Evolutionary conservation across 805 yeast genomes (phyloP).

Genomic region (Brettanomyces anomalus): DNA sequence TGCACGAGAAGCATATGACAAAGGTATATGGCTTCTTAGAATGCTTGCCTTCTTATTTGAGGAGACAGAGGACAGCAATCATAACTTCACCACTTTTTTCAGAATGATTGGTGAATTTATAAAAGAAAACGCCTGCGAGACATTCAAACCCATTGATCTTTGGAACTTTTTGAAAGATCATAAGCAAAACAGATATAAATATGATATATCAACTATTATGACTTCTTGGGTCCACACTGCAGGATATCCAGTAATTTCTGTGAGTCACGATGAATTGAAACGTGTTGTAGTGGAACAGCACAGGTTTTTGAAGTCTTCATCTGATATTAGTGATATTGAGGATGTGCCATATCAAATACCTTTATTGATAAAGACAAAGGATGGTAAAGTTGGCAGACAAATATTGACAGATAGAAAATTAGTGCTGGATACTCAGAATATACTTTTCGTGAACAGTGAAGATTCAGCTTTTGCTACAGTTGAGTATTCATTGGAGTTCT

Average conservation of each 20-base stretch:
- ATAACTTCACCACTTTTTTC: slow-evolving; percentile 22
- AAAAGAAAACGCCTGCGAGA: slow-evolving; percentile 23
- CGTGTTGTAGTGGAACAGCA: slow-evolving; percentile 33
- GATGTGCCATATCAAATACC: slow-evolving; percentile 60
- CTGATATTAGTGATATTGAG: slow-evolving; percentile 27
- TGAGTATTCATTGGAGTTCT: slow-evolving; percentile 30
- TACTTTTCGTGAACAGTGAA: slow-evolving; percentile 35
- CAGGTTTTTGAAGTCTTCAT: slow-evolving; percentile 23
- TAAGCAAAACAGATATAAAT: slow-evolving; percentile 18
- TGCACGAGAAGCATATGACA: slow-evolving; percentile 42
- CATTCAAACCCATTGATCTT: slow-evolving; percentile 41
- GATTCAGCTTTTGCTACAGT: slow-evolving; percentile 40
- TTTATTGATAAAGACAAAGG: slow-evolving; percentile 31
- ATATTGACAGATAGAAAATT: slow-evolving; percentile 35
- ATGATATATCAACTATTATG: slow-evolving; percentile 42
- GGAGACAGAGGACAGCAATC: slow-evolving; percentile 19
- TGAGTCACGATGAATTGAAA: slow-evolving; percentile 28
- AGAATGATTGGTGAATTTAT: slow-evolving; percentile 31
- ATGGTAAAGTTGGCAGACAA: slow-evolving; percentile 29
- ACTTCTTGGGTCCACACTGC: slow-evolving; percentile 54
- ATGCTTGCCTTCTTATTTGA: slow-evolving; percentile 39
- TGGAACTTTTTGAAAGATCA: slow-evolving; percentile 35
- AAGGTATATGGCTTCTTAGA: slow-evolving; percentile 48
- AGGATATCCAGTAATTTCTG: slow-evolving; percentile 53
- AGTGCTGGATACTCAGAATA: slow-evolving; percentile 17